Percentiles rank a stretch among this genome's conserved stretches.
Evolutionary conservation across 2,329 filamentous ascomycete species (phyloP).

Genomic region (Colletotrichum tropicicola): DNA sequence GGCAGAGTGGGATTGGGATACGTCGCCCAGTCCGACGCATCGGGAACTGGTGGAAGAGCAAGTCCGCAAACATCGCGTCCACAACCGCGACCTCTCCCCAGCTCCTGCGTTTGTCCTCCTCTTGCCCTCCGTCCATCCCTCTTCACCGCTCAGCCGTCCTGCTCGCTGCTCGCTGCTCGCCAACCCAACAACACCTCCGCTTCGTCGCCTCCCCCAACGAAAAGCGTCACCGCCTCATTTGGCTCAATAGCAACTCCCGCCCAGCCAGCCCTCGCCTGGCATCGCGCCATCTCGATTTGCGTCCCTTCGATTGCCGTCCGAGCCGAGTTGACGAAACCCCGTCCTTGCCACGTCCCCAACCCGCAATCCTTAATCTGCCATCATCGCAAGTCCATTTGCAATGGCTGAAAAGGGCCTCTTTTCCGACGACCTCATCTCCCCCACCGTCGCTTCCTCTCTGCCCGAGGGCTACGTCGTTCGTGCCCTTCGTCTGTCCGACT

Average conservation of each 20-base stretch:
- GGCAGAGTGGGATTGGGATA: neutral
- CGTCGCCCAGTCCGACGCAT: conserved; percentile 9
- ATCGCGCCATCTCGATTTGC: neutral
- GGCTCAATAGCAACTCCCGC: neutral
- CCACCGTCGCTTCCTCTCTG: conserved; percentile 74
- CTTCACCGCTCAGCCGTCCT: neutral
- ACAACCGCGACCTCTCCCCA: neutral
- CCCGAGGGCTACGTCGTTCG: conserved; percentile 86
- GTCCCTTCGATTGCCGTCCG: neutral
- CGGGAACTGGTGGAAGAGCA: neutral
- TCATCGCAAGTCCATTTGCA: neutral
- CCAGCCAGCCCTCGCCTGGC: neutral
- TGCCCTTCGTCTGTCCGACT: conserved; percentile 81
- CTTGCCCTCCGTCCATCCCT: neutral
- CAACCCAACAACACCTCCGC: neutral
- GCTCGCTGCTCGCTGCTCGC: conserved; percentile 9
- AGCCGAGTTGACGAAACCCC: neutral
- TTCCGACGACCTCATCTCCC: conserved; percentile 78
- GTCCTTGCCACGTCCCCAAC: neutral
- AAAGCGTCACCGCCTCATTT: conserved; percentile 12
- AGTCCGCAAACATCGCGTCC: conserved; percentile 23
- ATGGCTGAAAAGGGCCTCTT: conserved; percentile 72
- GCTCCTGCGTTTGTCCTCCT: neutral
- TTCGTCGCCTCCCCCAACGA: conserved; percentile 12
- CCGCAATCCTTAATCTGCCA: too few relatives aligned